Evolutionary conservation across 495 filamentous ascomycete genomes (phyloP), one percentile per base, ranked within the genome.

Genomic region (Neurospora sp.): DNA sequence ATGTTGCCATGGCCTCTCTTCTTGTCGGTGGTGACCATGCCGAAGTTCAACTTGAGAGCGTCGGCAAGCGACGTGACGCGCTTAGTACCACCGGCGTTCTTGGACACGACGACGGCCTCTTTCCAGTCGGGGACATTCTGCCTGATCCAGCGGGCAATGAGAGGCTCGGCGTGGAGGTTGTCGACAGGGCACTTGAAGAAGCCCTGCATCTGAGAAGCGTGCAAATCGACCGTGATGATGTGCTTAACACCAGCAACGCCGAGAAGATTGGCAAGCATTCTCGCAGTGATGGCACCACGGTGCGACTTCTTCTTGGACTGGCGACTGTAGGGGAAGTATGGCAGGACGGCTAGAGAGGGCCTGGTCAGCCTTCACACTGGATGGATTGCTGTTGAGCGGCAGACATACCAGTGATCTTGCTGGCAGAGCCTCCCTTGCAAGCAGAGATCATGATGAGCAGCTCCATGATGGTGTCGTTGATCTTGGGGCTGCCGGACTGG

Each of bases 251-350:
- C 96, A 72, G 96, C 96, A 70, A 99, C 90, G 46, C 91, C 87
- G 69, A 99, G 89, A 35, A 98, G 89, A 81, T 99, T 99, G 74
- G 96, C 96, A 70, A 99, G 86, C 94, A 99, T 96, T 75, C 95
- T 90, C 37, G 96, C 96, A 27, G 96, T 97, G 78, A 99, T 98
- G 69, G 96, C 94, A 39, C 96, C 96, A 75, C 96, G 89, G 78
- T 98, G 96, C 70, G 93, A 94, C 85, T 98, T 99, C 88, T 97
- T 98, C 88, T 99, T 99, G 62, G 94, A 98, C 83, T 99, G 96
- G 70, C 96, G 93, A 75, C 94, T 97, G 83, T 99, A 99, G 27
- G 96, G 96, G 80, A 98, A 99, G 85, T 99, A 99, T 76, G 96
- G 96, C 84, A 99, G 90, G 79, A 99, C 96, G 81, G 96, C 96